A percentile compares a stretch with the other conserved stretches of the same genome.
These are phyloP conservation scores for Puya raimondii DNA, from an alignment of 176 grass and related monocot species.

Conservation along the genomic window DNA sequence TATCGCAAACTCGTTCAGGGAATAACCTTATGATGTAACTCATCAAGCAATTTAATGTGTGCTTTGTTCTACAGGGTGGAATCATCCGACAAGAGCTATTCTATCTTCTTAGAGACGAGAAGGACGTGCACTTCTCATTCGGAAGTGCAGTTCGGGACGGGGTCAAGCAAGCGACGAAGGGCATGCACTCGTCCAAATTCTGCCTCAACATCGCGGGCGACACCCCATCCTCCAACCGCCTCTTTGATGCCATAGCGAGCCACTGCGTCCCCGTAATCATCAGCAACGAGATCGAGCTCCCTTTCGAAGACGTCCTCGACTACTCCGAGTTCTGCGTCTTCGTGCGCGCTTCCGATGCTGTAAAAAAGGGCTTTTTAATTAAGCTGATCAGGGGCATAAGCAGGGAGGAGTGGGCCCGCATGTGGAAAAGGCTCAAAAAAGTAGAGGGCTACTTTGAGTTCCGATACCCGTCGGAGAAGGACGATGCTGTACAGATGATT, in stretches of 20 bases:
- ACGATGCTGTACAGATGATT: conserved; percentile 68
- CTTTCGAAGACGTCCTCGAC: conserved; percentile 53
- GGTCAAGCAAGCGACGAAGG: conserved; percentile 32
- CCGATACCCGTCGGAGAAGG: conserved; percentile 40
- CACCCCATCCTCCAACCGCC: conserved; percentile 55
- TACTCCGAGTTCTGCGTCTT: conserved; percentile 55
- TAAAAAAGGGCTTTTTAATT: conserved; percentile 52
- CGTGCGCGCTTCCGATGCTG: conserved; percentile 29
- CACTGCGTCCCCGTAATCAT: conserved; percentile 57
- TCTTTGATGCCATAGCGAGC: conserved; percentile 57
- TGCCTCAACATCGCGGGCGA: conserved; percentile 69
- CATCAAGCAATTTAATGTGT: background rate
- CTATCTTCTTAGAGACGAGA: conserved; percentile 69
- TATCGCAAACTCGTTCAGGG: background rate
- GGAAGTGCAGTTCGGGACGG: conserved; percentile 50
- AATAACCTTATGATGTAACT: background rate
- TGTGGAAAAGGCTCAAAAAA: conserved; percentile 57
- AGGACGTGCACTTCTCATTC: conserved; percentile 59
- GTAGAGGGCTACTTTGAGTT: conserved; percentile 52
- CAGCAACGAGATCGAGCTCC: conserved; percentile 56
- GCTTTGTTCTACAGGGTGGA: conserved; percentile 35
- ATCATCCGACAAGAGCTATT: conserved; percentile 52
- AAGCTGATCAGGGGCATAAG: conserved; percentile 46
- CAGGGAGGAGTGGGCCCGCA: conserved; percentile 42
- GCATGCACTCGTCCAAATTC: conserved; percentile 49